Conservation (phyloP, 1,284 basidiomycete genomes). For the Grifola frondosa region DNA sequence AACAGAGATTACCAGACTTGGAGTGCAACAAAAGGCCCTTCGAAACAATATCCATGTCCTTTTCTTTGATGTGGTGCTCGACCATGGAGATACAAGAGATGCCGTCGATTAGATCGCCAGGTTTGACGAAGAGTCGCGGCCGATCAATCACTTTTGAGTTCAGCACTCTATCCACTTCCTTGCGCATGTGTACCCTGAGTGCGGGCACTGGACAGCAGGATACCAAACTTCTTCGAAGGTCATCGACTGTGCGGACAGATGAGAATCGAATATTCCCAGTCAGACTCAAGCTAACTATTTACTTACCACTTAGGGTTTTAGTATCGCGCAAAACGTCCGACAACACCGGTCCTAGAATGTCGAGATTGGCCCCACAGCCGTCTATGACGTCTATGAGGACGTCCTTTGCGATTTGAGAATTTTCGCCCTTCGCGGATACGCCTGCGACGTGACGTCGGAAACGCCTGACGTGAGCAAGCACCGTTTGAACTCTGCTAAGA, state of each 20-base stretch:
- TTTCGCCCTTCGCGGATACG: constrained; percentile 55
- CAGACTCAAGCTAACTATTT: too few species aligned
- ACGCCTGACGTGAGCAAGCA: constrained; percentile 54
- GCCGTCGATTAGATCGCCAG: constrained; percentile 63
- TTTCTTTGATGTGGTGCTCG: constrained; percentile 37
- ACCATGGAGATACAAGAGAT: constrained; percentile 38
- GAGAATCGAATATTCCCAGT: neutral
- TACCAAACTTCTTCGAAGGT: constrained; percentile 49
- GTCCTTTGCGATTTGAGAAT: constrained; percentile 59
- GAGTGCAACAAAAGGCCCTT: constrained; percentile 50
- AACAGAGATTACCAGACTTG: constrained; percentile 42
- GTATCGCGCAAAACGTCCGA: constrained; percentile 35
- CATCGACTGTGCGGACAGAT: constrained; percentile 45
- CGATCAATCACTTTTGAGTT: constrained; percentile 55
- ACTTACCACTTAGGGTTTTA: constrained; percentile 24
- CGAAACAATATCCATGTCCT: constrained; percentile 58
- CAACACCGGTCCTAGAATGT: constrained; percentile 47
- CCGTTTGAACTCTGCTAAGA: constrained; percentile 47
- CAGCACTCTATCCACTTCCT: constrained; percentile 46
- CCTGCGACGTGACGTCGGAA: constrained; percentile 53
- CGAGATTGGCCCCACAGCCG: constrained; percentile 61
- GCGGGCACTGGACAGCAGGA: constrained; percentile 51
- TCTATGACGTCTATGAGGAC: constrained; percentile 60
- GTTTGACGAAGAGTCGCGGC: constrained; percentile 66
- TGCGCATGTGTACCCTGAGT: constrained; percentile 42